Percentiles rank a stretch among this genome's conserved stretches.
Evolutionary conservation across 2,329 filamentous ascomycete genomes (phyloP).

Genomic region (Cladosporium oxysporum): DNA sequence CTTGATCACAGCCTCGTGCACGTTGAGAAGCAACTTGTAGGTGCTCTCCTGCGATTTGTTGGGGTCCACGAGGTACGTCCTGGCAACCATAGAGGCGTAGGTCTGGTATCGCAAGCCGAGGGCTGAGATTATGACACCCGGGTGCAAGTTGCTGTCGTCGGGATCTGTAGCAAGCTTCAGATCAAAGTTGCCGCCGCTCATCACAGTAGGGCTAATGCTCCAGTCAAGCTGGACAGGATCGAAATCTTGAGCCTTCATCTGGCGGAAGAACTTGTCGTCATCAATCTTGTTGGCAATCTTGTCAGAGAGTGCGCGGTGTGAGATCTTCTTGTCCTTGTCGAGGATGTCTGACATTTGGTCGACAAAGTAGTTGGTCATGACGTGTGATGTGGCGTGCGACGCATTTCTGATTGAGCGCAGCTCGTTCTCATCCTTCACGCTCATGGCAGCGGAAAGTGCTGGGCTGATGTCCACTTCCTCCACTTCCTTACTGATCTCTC

Average conservation of each 20-base stretch:
- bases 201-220: slow-evolving; percentile 85
- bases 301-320: slow-evolving; percentile 80
- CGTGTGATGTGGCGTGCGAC: slow-evolving; percentile 86
- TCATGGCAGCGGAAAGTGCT: slow-evolving; percentile 82
- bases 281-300: slow-evolving; percentile 91
- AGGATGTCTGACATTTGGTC: slow-evolving; percentile 97
- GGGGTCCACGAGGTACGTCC: slow-evolving; percentile 94
- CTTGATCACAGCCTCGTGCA: slow-evolving; percentile 89
- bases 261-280: slow-evolving; percentile 90
- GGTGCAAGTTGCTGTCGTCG: slow-evolving; percentile 78
- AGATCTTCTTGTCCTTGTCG: slow-evolving; percentile 96
- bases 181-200: slow-evolving; percentile 95
- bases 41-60: slow-evolving; percentile 94
- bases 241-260: slow-evolving; percentile 78
- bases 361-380: slow-evolving; percentile 95
- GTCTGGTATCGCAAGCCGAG: slow-evolving; percentile 94
- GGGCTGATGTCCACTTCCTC: slow-evolving; percentile 84
- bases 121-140: slow-evolving; percentile 89
- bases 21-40: slow-evolving; percentile 81
- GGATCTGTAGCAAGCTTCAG: slow-evolving; percentile 76
- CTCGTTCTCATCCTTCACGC: slow-evolving; percentile 93
- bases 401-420: slow-evolving; percentile 91
- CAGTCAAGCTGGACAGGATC: slow-evolving; percentile 89
- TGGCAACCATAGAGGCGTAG: slow-evolving; percentile 87
- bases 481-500: slow-evolving; percentile 76